These are phyloP conservation scores for Lentinula sp. DNA, from an alignment of 768 basidiomycete genomes.

Conservation along the genomic window DNA sequence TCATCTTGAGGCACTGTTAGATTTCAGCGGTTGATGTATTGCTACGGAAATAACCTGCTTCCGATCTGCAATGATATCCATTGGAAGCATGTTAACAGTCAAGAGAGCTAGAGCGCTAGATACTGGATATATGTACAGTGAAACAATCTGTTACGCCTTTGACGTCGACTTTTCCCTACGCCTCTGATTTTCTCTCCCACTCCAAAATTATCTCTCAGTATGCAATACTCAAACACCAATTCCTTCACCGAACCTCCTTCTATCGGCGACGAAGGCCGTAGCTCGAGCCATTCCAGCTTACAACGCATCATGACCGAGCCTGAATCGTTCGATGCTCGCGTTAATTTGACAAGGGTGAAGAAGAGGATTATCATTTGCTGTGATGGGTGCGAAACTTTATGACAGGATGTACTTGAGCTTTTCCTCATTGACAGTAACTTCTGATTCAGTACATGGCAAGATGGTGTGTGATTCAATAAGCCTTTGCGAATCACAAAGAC, in stretches of 20 bases:
- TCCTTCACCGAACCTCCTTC: neutral
- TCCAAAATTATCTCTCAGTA: neutral
- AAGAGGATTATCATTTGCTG: slow-evolving; percentile 72
- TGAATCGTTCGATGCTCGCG: neutral
- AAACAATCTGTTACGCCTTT: neutral
- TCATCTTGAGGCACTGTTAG: too few relatives aligned
- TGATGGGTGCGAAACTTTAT: slow-evolving; percentile 49
- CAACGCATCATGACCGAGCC: neutral
- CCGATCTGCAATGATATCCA: neutral
- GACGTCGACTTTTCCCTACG: neutral
- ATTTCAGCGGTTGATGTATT: neutral
- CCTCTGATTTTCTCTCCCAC: neutral
- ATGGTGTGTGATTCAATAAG: slow-evolving; percentile 31
- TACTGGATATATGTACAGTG: neutral
- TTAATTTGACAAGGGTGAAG: slow-evolving; percentile 15
- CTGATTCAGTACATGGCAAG: slow-evolving; percentile 63
- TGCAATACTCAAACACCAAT: neutral
- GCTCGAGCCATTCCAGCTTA: neutral
- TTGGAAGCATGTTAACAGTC: too few relatives aligned
- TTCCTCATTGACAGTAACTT: neutral
- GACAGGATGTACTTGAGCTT: neutral
- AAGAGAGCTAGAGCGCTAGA: too few relatives aligned
- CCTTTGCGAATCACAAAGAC: neutral
- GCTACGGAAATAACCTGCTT: neutral
- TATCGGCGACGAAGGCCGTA: neutral